Conservation (phyloP, 441 rosid species). For the Populus trichocarpa region DNA sequence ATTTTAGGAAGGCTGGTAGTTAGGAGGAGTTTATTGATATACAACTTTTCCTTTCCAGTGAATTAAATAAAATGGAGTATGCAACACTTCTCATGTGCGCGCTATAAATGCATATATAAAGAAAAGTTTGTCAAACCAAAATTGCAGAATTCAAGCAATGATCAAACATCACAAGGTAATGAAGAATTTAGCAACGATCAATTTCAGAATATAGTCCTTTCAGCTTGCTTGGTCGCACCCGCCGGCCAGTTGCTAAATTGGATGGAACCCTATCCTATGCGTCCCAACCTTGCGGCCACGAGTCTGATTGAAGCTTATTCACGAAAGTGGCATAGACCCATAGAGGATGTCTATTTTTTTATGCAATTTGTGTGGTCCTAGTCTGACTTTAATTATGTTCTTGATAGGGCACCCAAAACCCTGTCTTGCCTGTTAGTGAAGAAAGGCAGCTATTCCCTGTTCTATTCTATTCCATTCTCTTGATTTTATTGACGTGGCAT, state of each 20-base stretch:
- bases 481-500: background rate
- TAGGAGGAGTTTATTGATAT: background rate
- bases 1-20: background rate
- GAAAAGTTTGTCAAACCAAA: background rate
- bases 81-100: background rate
- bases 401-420: background rate
- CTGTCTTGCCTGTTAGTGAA: constrained; percentile 2
- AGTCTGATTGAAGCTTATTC: constrained; percentile 31
- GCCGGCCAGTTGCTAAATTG: constrained; percentile 15
- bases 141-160: background rate
- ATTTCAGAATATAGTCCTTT: background rate
- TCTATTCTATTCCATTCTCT: background rate
- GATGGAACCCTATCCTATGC: constrained; percentile 11
- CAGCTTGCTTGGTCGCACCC: constrained; percentile 28
- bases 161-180: background rate
- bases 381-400: constrained; percentile 14
- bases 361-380: constrained; percentile 11
- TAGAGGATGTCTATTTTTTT: background rate
- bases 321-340: constrained; percentile 4
- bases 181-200: background rate
- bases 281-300: background rate
- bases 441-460: constrained; percentile 11
- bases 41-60: background rate
- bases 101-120: background rate
- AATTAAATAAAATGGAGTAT: background rate